A percentile compares a stretch with the other conserved stretches of the same genome.
Conservation (phyloP, 805 yeast genomes). For the Candida ovalis region DNA sequence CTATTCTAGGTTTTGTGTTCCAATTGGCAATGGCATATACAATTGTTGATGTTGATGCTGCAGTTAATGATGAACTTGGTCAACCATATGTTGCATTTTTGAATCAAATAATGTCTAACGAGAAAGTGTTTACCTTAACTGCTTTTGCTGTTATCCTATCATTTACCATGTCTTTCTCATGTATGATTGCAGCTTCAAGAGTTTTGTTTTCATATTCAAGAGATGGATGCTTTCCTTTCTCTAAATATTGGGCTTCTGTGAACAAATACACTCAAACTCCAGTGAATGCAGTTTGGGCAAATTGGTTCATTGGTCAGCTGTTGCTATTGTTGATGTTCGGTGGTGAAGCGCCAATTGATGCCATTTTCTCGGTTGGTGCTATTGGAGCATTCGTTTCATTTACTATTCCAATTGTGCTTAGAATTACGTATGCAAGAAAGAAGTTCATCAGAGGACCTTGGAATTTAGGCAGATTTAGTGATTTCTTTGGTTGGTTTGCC, state of each 20-base stretch:
- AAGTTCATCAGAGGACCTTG: conserved; percentile 62
- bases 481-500: conserved; percentile 43
- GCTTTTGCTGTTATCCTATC: conserved; percentile 40
- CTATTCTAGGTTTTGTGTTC: conserved; percentile 51
- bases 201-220: conserved; percentile 63
- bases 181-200: conserved; percentile 62
- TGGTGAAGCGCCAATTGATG: conserved; percentile 60
- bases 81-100: conserved; percentile 58
- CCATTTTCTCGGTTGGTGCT: conserved; percentile 70
- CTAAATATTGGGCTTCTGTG: conserved; percentile 47
- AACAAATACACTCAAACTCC: conserved; percentile 55
- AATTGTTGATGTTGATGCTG: conserved; percentile 42
- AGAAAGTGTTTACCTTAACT: conserved; percentile 39
- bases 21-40: conserved; percentile 62
- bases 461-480: conserved; percentile 50
- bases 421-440: conserved; percentile 49
- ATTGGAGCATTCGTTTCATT: conserved; percentile 64
- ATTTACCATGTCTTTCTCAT: conserved; percentile 47
- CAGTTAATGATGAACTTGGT: conserved; percentile 47
- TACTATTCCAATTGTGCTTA: conserved; percentile 54
- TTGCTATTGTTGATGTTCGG: conserved; percentile 57
- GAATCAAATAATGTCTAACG: conserved; percentile 41
- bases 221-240: conserved; percentile 63
- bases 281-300: conserved; percentile 57
- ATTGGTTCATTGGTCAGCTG: conserved; percentile 50